phyloP scores from a whole-genome alignment of 345 rosid species.

The Lepidium sativum region DNA sequence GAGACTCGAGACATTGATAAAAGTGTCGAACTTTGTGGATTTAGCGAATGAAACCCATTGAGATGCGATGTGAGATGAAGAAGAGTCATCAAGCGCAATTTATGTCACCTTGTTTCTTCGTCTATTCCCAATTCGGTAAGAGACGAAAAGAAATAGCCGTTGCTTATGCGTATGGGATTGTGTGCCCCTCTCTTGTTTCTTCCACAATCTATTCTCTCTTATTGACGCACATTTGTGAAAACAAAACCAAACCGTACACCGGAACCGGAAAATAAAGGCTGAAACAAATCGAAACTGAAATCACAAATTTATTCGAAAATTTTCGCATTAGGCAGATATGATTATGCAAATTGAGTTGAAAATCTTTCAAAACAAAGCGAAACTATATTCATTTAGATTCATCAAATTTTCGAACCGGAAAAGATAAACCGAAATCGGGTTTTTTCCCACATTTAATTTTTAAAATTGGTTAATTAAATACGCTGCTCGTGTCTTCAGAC shows the following conservation, averaged over 20 bases:
- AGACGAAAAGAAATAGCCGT: constrained; percentile 20
- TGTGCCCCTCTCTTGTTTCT: neutral
- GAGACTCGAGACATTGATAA: constrained; percentile 9
- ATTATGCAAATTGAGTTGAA: neutral
- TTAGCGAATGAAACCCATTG: neutral
- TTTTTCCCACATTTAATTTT: too few relatives aligned
- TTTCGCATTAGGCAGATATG: neutral
- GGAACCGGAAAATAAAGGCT: neutral
- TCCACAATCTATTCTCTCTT: neutral
- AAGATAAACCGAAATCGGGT: constrained; percentile 6
- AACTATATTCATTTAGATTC: neutral
- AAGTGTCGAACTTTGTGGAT: neutral
- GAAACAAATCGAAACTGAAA: neutral
- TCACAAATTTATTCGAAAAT: neutral
- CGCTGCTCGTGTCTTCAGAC: constrained; percentile 12
- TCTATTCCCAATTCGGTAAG: neutral
- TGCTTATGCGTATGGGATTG: constrained; percentile 16
- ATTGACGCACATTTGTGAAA: neutral
- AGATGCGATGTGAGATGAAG: constrained; percentile 13
- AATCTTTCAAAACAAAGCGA: neutral
- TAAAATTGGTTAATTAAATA: neutral
- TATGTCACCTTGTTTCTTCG: neutral
- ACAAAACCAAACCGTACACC: neutral
- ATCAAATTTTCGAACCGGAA: neutral
- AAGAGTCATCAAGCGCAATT: constrained; percentile 18